These are phyloP conservation scores for Ogataea nonfermentans DNA, from an alignment of 805 yeast species.

Conservation along the genomic window DNA sequence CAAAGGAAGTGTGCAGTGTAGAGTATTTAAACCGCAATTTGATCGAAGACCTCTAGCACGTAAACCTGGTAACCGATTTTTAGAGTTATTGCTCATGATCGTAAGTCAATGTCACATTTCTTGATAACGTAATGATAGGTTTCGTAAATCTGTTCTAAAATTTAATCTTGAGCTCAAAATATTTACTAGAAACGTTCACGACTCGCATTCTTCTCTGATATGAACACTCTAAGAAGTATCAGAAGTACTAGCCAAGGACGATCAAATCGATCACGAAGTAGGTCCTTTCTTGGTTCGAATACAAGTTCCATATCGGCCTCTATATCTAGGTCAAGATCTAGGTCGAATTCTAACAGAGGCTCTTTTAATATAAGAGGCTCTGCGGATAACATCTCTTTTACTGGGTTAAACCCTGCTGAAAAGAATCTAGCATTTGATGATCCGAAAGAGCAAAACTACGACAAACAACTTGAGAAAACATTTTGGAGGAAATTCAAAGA, in stretches of 20 bases:
- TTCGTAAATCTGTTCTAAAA: too few species aligned
- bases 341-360: conserved; percentile 11
- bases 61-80: too few species aligned
- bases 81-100: too few species aligned
- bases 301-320: conserved; percentile 12
- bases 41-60: too few species aligned
- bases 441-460: conserved; percentile 9
- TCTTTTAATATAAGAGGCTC: conserved; percentile 4
- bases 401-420: conserved; percentile 13
- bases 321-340: conserved; percentile 15
- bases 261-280: conserved; percentile 16
- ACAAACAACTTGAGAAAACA: conserved; percentile 14
- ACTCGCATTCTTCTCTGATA: conserved; percentile 32
- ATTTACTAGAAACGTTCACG: too few species aligned
- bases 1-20: too few species aligned
- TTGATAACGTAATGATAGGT: too few species aligned
- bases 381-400: conserved; percentile 11
- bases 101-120: too few species aligned
- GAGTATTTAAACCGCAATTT: too few species aligned
- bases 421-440: conserved; percentile 16
- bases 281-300: conserved; percentile 13
- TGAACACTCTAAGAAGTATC: conserved; percentile 30
- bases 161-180: too few species aligned
- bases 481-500: conserved; percentile 13
- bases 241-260: conserved; percentile 14